Evolutionary conservation across 2,329 filamentous ascomycete genomes (phyloP).

Genomic region (Fusarium pseudocircinatum): DNA sequence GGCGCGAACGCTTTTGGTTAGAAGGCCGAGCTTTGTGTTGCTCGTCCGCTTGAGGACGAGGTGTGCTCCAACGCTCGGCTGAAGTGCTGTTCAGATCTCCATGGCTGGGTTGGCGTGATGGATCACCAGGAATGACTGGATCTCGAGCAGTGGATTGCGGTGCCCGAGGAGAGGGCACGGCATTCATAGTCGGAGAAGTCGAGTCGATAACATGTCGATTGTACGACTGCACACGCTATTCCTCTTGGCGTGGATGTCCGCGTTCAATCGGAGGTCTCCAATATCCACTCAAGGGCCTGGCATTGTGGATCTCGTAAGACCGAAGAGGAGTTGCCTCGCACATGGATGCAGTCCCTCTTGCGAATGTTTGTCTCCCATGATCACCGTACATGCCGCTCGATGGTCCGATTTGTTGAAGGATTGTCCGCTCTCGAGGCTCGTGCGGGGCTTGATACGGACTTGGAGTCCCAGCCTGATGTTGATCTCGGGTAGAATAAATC

Average conservation of each 20-base stretch:
- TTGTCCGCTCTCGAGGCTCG: no score
- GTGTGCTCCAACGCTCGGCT: not conserved
- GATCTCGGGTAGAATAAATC: no score
- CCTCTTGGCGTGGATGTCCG: not conserved
- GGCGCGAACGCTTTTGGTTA: no score
- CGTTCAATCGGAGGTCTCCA: not conserved
- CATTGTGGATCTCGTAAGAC: not conserved
- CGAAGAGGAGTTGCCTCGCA: rapidly evolving
- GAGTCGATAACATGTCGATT: rapidly evolving
- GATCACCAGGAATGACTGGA: not conserved
- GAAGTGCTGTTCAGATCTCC: not conserved
- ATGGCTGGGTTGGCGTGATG: not conserved
- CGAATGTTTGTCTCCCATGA: not conserved
- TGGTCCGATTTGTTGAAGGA: not conserved
- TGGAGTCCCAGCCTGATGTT: not conserved
- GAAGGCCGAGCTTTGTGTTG: not conserved
- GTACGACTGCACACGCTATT: not conserved
- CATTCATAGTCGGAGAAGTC: not conserved
- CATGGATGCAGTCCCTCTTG: not conserved
- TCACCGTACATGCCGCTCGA: not conserved
- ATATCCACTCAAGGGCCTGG: not conserved
- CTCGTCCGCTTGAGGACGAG: not conserved
- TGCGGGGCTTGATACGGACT: rapidly evolving
- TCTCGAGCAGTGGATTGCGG: not conserved
- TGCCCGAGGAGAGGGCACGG: not conserved